Evolutionary conservation across 1,284 basidiomycete species (phyloP).

Genomic region (Ustilago bromivora): DNA sequence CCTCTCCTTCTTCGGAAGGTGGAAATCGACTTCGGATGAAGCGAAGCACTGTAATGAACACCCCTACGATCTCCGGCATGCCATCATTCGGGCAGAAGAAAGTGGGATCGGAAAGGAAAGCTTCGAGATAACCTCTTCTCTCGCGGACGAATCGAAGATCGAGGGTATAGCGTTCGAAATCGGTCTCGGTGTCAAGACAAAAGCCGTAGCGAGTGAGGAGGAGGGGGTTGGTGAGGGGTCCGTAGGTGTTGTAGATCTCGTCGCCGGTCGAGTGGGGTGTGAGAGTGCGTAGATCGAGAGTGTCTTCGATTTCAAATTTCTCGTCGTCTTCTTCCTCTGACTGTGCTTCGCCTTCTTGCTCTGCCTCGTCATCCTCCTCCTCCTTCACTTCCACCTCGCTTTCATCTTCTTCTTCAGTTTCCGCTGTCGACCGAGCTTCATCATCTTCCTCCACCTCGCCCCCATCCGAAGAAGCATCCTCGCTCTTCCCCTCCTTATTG

Average conservation of each 20-base stretch:
- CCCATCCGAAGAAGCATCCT: background rate
- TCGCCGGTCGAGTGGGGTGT: conserved; percentile 10
- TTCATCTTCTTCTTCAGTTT: conserved; percentile 4
- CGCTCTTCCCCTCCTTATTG: conserved; percentile 16
- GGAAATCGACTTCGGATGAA: conserved; percentile 1
- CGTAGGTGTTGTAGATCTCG: conserved; percentile 64
- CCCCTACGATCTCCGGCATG: background rate
- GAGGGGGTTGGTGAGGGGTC: conserved; percentile 55
- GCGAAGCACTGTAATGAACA: background rate
- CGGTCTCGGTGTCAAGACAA: conserved; percentile 57
- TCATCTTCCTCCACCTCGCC: background rate
- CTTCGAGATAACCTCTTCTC: conserved; percentile 16
- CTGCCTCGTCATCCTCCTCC: background rate
- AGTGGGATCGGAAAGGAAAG: background rate
- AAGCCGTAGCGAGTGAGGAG: conserved; percentile 65
- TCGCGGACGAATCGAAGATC: conserved; percentile 47
- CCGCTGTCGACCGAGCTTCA: background rate
- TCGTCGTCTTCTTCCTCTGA: conserved; percentile 3
- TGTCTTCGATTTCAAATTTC: conserved; percentile 26
- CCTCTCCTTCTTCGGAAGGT: background rate
- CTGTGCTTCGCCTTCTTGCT: background rate
- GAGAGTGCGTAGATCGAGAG: conserved; percentile 57
- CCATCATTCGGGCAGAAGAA: background rate
- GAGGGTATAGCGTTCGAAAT: conserved; percentile 54
- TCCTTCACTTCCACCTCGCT: background rate